A percentile compares a stretch with the other conserved stretches of the same genome.
These are phyloP conservation scores for Chaetoscypha palmicola DNA, from an alignment of 2,329 filamentous ascomycete genomes.

Conservation along the genomic window DNA sequence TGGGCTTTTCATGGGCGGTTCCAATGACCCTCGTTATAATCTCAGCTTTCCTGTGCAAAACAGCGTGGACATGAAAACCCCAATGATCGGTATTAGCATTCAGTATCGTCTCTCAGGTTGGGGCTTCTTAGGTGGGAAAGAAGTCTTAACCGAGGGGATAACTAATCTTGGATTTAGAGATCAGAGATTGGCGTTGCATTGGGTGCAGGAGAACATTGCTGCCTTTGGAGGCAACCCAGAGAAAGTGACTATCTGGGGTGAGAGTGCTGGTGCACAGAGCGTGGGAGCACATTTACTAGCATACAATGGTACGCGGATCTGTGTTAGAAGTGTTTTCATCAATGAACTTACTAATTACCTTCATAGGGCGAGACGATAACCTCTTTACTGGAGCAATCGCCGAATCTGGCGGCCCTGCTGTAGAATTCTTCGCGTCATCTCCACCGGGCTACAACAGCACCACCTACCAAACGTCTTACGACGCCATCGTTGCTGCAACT, in stretches of 20 bases:
- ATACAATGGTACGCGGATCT: constrained; percentile 33
- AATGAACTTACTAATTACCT: not conserved
- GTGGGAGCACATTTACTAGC: constrained; percentile 33
- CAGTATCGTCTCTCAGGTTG: constrained; percentile 40
- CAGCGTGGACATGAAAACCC: constrained; percentile 35
- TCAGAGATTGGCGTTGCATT: constrained; percentile 36
- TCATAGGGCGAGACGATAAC: constrained; percentile 42
- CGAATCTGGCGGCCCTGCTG: constrained; percentile 34
- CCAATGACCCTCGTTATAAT: constrained; percentile 19
- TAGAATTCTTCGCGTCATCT: constrained; percentile 8
- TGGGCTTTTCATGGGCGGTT: constrained; percentile 33
- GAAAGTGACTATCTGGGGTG: constrained; percentile 41
- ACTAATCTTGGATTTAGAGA: constrained; percentile 41
- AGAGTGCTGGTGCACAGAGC: constrained; percentile 32
- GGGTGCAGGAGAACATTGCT: constrained; percentile 39
- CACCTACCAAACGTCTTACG: constrained; percentile 23
- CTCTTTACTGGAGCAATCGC: constrained; percentile 45
- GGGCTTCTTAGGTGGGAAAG: constrained; percentile 39
- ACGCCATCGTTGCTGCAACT: constrained; percentile 32
- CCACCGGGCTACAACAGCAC: constrained; percentile 14
- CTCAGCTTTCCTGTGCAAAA: constrained; percentile 29
- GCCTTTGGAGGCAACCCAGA: constrained; percentile 37
- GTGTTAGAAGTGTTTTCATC: not conserved
- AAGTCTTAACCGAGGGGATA: constrained; percentile 34
- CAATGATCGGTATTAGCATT: constrained; percentile 39